These are phyloP conservation scores for Cordyceps javanica DNA, from an alignment of 2,329 filamentous ascomycete genomes.

Conservation along the genomic window DNA sequence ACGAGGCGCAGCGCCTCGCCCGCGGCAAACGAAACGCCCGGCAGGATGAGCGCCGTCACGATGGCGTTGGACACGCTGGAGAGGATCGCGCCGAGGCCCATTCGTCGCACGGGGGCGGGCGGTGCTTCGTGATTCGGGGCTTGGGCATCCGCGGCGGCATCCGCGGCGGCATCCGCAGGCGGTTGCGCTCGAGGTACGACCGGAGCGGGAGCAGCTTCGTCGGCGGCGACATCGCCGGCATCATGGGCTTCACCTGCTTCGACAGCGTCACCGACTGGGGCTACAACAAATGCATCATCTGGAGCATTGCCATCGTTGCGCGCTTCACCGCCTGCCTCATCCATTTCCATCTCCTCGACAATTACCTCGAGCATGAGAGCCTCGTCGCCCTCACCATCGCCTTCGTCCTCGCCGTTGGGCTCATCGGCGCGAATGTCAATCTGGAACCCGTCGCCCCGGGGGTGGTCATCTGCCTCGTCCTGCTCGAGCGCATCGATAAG, in stretches of 20 bases:
- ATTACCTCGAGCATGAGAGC: slow-evolving; percentile 28
- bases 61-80: slow-evolving; percentile 42
- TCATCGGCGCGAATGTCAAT: slow-evolving; percentile 1
- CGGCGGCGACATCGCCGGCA: background rate
- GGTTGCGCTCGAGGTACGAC: background rate
- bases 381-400: slow-evolving; percentile 21
- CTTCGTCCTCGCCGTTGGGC: slow-evolving; percentile 18
- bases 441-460: background rate
- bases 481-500: slow-evolving; percentile 31
- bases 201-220: slow-evolving; percentile 2
- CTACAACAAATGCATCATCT: slow-evolving; percentile 1
- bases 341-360: slow-evolving; percentile 25
- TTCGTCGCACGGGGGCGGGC: slow-evolving; percentile 27
- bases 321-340: slow-evolving; percentile 24
- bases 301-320: background rate
- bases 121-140: slow-evolving; percentile 26
- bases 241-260: background rate
- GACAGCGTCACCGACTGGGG: background rate
- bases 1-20: slow-evolving; percentile 66
- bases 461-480: slow-evolving; percentile 25
- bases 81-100: slow-evolving; percentile 31
- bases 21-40: slow-evolving; percentile 70
- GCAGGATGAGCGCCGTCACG: slow-evolving; percentile 63
- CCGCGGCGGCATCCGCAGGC: background rate
- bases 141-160: slow-evolving; percentile 12